Conservation (phyloP, 2,329 filamentous ascomycete species). For the Fusarium praegraminearum region DNA sequence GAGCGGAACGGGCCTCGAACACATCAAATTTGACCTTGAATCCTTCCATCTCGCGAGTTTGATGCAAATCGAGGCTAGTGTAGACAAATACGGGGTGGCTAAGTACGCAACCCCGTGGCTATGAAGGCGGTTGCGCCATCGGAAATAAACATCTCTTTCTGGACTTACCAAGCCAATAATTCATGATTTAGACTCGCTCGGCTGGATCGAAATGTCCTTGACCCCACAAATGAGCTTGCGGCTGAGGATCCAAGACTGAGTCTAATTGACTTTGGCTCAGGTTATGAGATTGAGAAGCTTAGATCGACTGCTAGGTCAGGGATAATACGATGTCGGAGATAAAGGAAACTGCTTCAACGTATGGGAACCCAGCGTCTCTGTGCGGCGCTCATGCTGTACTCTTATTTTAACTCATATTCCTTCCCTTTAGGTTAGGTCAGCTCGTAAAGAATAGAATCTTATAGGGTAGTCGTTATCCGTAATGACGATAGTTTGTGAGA, state of each 20-base stretch:
- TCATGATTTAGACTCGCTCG: background rate
- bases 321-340: background rate
- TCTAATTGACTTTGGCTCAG: background rate
- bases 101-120: rapidly evolving
- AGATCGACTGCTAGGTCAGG: background rate
- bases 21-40: background rate
- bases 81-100: background rate
- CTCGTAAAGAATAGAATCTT: too few species aligned
- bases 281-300: background rate
- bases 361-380: too few species aligned
- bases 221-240: background rate
- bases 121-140: background rate
- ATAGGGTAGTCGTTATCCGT: too few species aligned
- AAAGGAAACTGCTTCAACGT: too few species aligned
- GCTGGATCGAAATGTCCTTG: background rate
- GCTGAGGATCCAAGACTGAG: background rate
- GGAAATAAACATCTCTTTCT: background rate
- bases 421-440: too few species aligned
- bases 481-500: too few species aligned
- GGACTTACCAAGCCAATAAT: background rate
- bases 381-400: too few species aligned
- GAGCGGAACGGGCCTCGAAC: background rate
- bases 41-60: background rate
- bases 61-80: background rate
- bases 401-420: too few species aligned